phyloP scores from a whole-genome alignment of 2,329 filamentous ascomycete genomes.

The Sordariomycetes sp. region DNA sequence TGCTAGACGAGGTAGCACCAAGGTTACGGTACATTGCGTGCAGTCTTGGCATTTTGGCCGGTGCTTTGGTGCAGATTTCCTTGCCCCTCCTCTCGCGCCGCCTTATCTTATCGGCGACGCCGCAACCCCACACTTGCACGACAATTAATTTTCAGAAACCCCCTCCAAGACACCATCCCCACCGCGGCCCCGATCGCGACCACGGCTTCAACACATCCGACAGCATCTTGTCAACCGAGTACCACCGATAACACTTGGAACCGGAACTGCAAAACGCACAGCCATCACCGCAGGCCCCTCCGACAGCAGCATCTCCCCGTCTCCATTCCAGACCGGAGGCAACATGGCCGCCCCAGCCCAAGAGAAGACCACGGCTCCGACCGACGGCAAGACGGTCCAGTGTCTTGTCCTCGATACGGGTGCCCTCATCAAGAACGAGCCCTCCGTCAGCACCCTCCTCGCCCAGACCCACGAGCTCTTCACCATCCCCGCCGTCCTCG shows the following conservation, averaged over 20 bases:
- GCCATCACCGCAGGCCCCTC: background rate
- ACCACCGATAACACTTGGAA: background rate
- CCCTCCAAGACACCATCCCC: background rate
- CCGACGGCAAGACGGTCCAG: conserved; percentile 52
- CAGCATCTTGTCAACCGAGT: background rate
- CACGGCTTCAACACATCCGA: background rate
- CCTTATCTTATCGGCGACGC: background rate
- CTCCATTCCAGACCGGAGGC: background rate
- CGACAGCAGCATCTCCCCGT: background rate
- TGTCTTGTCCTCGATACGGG: conserved; percentile 82
- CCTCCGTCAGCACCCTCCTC: conserved; percentile 69
- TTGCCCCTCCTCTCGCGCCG: background rate
- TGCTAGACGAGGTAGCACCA: no score
- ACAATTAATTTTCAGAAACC: background rate
- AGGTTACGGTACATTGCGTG: no score
- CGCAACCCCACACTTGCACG: background rate
- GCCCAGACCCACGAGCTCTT: conserved; percentile 63
- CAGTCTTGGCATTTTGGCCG: no score
- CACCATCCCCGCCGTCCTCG: conserved; percentile 74
- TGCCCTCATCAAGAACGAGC: conserved; percentile 87
- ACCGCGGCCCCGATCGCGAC: background rate
- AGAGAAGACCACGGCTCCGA: background rate
- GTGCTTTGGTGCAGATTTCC: no score
- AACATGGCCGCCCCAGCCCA: background rate
- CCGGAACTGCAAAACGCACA: background rate